Evolutionary conservation across 441 rosid species (phyloP).

Genomic region (Breynia disticha): DNA sequence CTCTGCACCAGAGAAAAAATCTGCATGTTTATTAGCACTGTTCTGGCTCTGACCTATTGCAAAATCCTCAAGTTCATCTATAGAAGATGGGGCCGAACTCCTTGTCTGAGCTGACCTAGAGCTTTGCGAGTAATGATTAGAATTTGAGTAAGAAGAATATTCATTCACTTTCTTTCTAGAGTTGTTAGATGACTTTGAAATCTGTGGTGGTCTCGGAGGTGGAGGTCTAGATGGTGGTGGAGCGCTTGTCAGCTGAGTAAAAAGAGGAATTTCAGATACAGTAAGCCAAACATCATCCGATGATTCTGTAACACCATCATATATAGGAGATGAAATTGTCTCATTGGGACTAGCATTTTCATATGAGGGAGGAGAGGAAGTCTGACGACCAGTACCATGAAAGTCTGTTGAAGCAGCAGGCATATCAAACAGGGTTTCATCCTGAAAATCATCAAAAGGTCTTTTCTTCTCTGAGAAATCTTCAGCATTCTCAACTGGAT

Average conservation of each 20-base stretch:
- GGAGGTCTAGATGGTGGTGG: constrained; percentile 96
- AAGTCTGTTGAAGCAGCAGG: constrained; percentile 32
- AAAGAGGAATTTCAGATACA: constrained; percentile 84
- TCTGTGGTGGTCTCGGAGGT: constrained; percentile 72
- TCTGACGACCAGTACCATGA: constrained; percentile 28
- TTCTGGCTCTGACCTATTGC: constrained; percentile 35
- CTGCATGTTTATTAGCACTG: constrained; percentile 34
- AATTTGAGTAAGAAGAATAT: constrained; percentile 36
- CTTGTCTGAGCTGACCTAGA: constrained; percentile 27
- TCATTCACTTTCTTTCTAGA: constrained; percentile 40
- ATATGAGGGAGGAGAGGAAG: constrained; percentile 35
- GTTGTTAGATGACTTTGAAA: constrained; percentile 31
- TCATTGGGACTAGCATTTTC: constrained; percentile 27
- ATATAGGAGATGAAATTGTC: constrained; percentile 33
- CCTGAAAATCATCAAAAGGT: constrained; percentile 31
- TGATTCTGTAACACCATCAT: constrained; percentile 42
- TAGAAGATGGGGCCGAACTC: constrained; percentile 36
- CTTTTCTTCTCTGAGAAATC: constrained; percentile 28
- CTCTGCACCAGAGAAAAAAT: constrained; percentile 43
- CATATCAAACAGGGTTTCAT: constrained; percentile 35
- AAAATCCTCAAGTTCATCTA: constrained; percentile 66
- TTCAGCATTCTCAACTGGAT: constrained; percentile 30
- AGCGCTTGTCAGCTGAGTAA: constrained; percentile 67
- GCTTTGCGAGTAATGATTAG: constrained; percentile 35
- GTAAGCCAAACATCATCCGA: constrained; percentile 80